Base-by-base conservation (phyloP, 768 basidiomycete genomes). In the Strobilomyces confusus region DNA sequence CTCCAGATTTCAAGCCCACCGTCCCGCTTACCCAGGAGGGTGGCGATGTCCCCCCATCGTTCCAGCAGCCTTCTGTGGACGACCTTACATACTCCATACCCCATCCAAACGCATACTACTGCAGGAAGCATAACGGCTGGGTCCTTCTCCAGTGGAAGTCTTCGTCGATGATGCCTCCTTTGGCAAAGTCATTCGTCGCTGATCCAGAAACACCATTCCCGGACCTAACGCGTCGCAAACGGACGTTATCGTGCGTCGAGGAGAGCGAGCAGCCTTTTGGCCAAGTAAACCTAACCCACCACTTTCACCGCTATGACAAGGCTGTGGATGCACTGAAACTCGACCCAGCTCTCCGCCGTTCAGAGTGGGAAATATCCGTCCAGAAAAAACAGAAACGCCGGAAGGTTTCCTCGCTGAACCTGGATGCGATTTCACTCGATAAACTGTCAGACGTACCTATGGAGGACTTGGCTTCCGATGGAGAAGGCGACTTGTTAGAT, bases 101-200 rank as follows among this genome's bases (percentile, higher is more conserved):
- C 13, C 89, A 93, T 64, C 84, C 90, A 5, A 81, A 88, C 59
- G 89, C 87, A 14, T 89, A 89, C 65, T 93, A 87, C 64, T 92
- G 89, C 63, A 80, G 82, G 22, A 84, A 82, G 64, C 87, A 92
- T 52, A 88, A 92, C 59, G 85, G 86, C 7, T 93, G 90, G 90
- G 80, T 90, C 32, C 77, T 92, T 36, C 73, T 92, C 15, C 75
- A 73, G 36, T 88, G 86, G 84, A 82, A 81, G 57, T 78, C 79
- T 14, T 84, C 86, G 13, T 73, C 76, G 19, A 75, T 83, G 34
- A 63, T 79, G 9, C 87, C 86, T 3, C 82, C 84, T 7, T 74
- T 89, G 20, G 77, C 83, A 17, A 70, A 69, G 40, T 81, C 81
- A 5, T 87, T 82, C 58, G 65, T 73, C 22, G 65, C 65, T 26